Base-by-base conservation (phyloP, 345 rosid genomes). In the Sisymbrium altissimum region DNA sequence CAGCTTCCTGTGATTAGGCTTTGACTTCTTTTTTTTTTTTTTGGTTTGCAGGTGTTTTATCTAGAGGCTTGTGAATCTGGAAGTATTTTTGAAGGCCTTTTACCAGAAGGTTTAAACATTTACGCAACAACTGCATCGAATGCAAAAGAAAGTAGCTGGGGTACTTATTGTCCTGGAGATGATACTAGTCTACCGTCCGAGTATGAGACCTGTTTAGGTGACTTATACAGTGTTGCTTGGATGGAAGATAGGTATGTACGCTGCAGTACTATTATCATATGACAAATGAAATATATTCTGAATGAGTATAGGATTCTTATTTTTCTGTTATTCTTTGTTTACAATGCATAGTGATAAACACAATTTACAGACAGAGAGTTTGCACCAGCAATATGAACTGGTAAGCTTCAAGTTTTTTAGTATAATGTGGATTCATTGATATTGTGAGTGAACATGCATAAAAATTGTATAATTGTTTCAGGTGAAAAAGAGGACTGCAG, bases 1-100 rank as follows among this genome's bases (percentile, higher is more conserved):
- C 33, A 54, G 33, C 2, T 61, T 1, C 18, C 0, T 15, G 40
- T 45, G 44, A 30, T 30, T 36, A 19, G 64, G 64, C 29, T 36
- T 23, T 38, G 17, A 58, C 30, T 39, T 2, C 2, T 5, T 17
- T 12, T 12, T 19, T 36, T 17, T 5, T 5, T 17, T 12, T 12
- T 19, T 36, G 9, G 3, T 18, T 19, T 59, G 73, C 66, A 96
- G 99, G 97, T 92, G 61, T 96, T 96, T 80, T 96, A 96, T 81
- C 92, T 96, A 3, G 99, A 96, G 86, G 98, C 99, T 64, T 96
- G 99, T 84, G 99, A 96, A 76, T 96, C 98, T 40, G 98, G 98
- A 81, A 96, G 99, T 74, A 90, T 96, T 69, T 96, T 96, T 66
- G 98, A 92, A 86, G 98, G 98, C 57, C 85, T 96, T 86, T 97